Conservation (phyloP, 805 yeast genomes). For the Kluyveromyces lactis region DNA sequence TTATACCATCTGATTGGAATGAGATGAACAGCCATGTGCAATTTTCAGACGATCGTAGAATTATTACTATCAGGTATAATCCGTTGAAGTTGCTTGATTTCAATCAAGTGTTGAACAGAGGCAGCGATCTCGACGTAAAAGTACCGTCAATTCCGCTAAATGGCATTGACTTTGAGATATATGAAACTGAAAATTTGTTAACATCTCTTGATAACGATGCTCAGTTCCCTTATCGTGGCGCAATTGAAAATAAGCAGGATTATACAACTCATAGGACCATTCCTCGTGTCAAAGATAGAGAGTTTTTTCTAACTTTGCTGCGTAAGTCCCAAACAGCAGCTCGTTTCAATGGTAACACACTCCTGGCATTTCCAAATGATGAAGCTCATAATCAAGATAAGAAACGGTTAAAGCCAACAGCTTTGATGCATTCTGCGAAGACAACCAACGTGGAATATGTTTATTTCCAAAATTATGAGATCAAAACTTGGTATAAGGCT, state of each 20-base stretch:
- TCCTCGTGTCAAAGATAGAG: conserved; percentile 47
- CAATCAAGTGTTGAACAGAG: conserved; percentile 6
- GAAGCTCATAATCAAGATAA: conserved; percentile 14
- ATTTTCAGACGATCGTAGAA: conserved; percentile 11
- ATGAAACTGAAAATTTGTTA: conserved; percentile 29
- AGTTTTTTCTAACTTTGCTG: conserved; percentile 36
- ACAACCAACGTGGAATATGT: conserved; percentile 46
- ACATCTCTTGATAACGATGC: conserved; percentile 16
- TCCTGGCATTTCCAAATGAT: conserved; percentile 21
- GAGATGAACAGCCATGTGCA: conserved; percentile 20
- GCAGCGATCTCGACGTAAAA: not conserved
- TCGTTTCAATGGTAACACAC: conserved; percentile 29
- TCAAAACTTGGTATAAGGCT: conserved; percentile 86
- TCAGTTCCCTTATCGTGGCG: conserved; percentile 56
- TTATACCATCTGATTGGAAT: conserved; percentile 7
- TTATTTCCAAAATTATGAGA: conserved; percentile 63
- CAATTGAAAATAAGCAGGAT: conserved; percentile 45
- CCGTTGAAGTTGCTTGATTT: conserved; percentile 20
- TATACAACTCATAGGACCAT: conserved; percentile 53
- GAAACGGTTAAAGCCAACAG: conserved; percentile 6
- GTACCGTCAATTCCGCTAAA: not conserved
- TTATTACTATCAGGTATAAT: conserved; percentile 20
- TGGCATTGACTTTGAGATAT: conserved; percentile 29
- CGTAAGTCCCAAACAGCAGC: conserved; percentile 34
- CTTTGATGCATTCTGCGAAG: conserved; percentile 22